Evolutionary conservation across 2,329 filamentous ascomycete species (phyloP).

Genomic region (Alternaria brassicicola): DNA sequence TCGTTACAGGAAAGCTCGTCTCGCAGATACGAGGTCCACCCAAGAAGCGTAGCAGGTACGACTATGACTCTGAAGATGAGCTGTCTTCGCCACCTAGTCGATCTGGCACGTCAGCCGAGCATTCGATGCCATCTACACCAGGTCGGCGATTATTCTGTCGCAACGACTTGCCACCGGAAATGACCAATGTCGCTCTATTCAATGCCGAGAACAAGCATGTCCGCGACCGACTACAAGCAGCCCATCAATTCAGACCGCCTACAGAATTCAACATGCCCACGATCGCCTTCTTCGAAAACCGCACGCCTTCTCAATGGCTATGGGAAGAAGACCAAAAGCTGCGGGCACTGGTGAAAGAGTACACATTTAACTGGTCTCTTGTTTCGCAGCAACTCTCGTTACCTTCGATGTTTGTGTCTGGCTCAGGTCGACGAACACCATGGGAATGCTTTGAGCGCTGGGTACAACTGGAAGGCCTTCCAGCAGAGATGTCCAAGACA

Average conservation of each 20-base stretch:
- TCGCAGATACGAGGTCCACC: slow-evolving; percentile 70
- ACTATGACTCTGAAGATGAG: slow-evolving; percentile 76
- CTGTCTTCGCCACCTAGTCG: slow-evolving; percentile 43
- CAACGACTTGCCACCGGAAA: slow-evolving; percentile 67
- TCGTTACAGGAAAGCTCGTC: slow-evolving; percentile 78
- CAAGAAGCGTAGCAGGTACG: slow-evolving; percentile 80
- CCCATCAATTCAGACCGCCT: slow-evolving; percentile 90
- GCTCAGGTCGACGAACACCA: slow-evolving; percentile 85
- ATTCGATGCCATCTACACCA: slow-evolving; percentile 50
- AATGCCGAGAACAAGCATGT: slow-evolving; percentile 87
- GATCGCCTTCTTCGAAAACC: slow-evolving; percentile 86
- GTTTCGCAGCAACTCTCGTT: slow-evolving; percentile 81
- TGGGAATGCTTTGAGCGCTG: slow-evolving; percentile 99
- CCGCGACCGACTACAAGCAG: slow-evolving; percentile 85
- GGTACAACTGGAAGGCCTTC: slow-evolving; percentile 88
- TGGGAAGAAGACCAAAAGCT: slow-evolving; percentile 89
- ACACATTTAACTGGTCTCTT: slow-evolving; percentile 96
- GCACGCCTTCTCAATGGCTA: slow-evolving; percentile 90
- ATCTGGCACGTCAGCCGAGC: slow-evolving; percentile 52
- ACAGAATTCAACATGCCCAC: slow-evolving; percentile 91
- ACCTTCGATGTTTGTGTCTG: slow-evolving; percentile 79
- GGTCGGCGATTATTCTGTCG: slow-evolving; percentile 48
- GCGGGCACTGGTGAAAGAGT: slow-evolving; percentile 82
- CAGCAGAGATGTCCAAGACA: slow-evolving; percentile 91
- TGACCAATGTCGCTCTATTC: slow-evolving; percentile 83